Conservation (phyloP, 192 early-diverging fungal genomes). For the Backusella morwellensis region DNA sequence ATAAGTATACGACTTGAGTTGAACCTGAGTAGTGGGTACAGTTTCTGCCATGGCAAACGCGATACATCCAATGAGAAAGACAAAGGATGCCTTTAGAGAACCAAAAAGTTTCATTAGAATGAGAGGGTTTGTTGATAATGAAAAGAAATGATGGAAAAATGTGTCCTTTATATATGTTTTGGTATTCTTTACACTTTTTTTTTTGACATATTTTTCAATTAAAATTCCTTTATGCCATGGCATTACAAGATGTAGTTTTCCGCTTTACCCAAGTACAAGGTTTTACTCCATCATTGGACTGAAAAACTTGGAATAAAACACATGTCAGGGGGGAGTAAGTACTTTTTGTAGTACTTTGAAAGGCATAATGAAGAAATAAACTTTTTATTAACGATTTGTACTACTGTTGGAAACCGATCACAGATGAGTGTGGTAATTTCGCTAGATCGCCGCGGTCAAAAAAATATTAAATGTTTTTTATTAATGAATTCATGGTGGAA, state of each 20-base stretch:
- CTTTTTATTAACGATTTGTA: neutral
- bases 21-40: conserved; percentile 20
- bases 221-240: neutral
- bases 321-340: neutral
- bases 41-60: neutral
- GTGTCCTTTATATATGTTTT: neutral
- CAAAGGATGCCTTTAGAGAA: neutral
- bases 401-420: neutral
- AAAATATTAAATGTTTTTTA: neutral
- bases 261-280: neutral
- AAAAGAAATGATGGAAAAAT: neutral
- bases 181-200: neutral
- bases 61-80: neutral
- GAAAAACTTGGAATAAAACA: neutral
- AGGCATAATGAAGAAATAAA: neutral
- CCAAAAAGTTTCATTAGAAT: neutral
- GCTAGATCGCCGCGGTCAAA: neutral
- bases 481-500: too few relatives aligned
- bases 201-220: neutral
- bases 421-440: neutral
- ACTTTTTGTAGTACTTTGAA: neutral
- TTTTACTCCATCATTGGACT: neutral
- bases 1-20: conserved; percentile 17
- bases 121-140: neutral
- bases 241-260: neutral